Percentiles rank a stretch among this genome's conserved stretches.
Evolutionary conservation across 2,329 filamentous ascomycete species (phyloP).

Genomic region (Phoma sp.): DNA sequence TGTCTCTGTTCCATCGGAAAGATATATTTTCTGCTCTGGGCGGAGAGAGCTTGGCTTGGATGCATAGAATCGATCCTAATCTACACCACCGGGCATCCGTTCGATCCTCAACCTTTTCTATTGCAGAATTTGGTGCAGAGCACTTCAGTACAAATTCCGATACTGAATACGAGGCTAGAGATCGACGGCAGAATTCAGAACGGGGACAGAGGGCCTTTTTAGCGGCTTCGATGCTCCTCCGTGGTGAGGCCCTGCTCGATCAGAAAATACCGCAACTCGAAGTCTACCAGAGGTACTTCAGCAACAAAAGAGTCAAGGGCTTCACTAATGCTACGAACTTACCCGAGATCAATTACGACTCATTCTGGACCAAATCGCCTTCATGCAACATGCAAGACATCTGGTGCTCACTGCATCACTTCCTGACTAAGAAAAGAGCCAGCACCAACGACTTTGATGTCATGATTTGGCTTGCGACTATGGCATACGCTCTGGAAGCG

Average conservation of each 20-base stretch:
- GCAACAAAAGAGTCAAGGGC: not conserved
- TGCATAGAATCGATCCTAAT: not conserved
- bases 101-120: not conserved
- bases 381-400: not conserved
- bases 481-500: slow-evolving; percentile 13
- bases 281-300: not conserved
- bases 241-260: not conserved
- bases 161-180: not conserved
- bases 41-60: not conserved
- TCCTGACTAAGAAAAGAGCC: not conserved
- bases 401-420: not conserved
- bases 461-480: not conserved
- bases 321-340: not conserved
- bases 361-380: not conserved
- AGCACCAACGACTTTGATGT: not conserved
- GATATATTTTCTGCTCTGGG: not conserved
- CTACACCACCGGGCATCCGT: not conserved
- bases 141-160: not conserved
- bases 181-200: not conserved
- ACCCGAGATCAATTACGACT: not conserved
- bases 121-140: not conserved
- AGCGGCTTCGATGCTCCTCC: not conserved
- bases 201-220: not conserved
- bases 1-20: no score
- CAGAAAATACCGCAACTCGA: not conserved